Evolutionary conservation across 2,329 filamentous ascomycete species (phyloP).

Genomic region (Diaporthe sp.): DNA sequence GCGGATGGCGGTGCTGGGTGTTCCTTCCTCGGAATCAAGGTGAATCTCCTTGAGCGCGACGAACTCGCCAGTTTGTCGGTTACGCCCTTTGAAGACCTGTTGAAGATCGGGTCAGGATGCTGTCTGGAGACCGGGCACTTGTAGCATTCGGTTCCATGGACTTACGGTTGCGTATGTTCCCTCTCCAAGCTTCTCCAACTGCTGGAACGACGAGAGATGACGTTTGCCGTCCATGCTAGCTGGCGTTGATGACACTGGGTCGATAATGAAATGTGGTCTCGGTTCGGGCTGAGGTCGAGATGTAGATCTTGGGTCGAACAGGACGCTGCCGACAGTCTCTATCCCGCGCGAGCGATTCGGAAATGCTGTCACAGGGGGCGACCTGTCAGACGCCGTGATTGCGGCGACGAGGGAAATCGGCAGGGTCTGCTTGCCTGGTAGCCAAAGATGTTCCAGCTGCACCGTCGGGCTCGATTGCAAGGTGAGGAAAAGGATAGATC

Average conservation of each 20-base stretch:
- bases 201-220: conserved; percentile 97
- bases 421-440: conserved; percentile 1
- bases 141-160: conserved; percentile 39
- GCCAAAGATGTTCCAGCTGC: neutral
- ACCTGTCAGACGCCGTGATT: conserved; percentile 46
- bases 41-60: conserved; percentile 99
- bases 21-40: conserved; percentile 97
- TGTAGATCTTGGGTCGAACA: conserved; percentile 57
- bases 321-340: conserved; percentile 54
- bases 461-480: neutral
- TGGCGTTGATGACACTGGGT: conserved; percentile 36
- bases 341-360: conserved; percentile 47
- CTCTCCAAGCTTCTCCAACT: conserved; percentile 98
- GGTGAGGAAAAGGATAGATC: neutral
- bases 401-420: neutral
- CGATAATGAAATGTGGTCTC: conserved; percentile 47
- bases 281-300: conserved; percentile 50
- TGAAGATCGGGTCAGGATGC: conserved; percentile 36
- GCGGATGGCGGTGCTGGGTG: conserved; percentile 95
- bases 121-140: neutral
- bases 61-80: conserved; percentile 95
- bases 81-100: conserved; percentile 96
- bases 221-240: conserved; percentile 88
- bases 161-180: conserved; percentile 97
- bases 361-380: conserved; percentile 44